Percentiles rank a stretch among this genome's conserved stretches.
These are phyloP conservation scores for Dryas octopetala DNA, from an alignment of 306 rosid genomes.

Conservation along the genomic window DNA sequence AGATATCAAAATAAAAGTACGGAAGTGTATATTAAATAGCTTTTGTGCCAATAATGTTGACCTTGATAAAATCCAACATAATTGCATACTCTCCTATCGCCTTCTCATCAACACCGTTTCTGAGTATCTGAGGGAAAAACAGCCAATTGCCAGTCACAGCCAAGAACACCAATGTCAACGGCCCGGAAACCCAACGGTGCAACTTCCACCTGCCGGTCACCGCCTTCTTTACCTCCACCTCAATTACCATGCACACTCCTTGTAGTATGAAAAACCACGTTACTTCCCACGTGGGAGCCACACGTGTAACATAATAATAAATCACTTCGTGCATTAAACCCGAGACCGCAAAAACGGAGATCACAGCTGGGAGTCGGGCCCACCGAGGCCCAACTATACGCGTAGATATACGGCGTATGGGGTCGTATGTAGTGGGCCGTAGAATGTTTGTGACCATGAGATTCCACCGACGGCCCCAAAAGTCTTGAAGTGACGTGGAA, in stretches of 20 bases:
- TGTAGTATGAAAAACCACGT: slow-evolving; percentile 63
- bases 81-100: slow-evolving; percentile 43
- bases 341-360: slow-evolving; percentile 46
- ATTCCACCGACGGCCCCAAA: slow-evolving; percentile 89
- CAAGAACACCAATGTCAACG: slow-evolving; percentile 40
- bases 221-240: slow-evolving; percentile 53
- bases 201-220: slow-evolving; percentile 36
- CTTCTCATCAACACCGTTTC: slow-evolving; percentile 48
- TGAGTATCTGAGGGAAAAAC: slow-evolving; percentile 54
- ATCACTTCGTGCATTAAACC: slow-evolving; percentile 70
- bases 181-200: slow-evolving; percentile 36
- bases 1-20: too few species aligned
- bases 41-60: not conserved
- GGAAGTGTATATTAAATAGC: not conserved
- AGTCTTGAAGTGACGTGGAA: slow-evolving; percentile 68
- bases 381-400: slow-evolving; percentile 13
- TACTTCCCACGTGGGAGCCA: slow-evolving; percentile 78
- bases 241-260: slow-evolving; percentile 45
- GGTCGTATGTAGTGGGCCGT: slow-evolving; percentile 47
- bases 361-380: slow-evolving; percentile 14
- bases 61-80: slow-evolving; percentile 24
- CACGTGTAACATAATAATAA: slow-evolving; percentile 58
- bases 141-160: slow-evolving; percentile 47
- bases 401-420: not conserved
- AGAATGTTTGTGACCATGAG: slow-evolving; percentile 60